Base-by-base conservation (phyloP, 176 grass and related monocot species). In the Juncus inflexus region DNA sequence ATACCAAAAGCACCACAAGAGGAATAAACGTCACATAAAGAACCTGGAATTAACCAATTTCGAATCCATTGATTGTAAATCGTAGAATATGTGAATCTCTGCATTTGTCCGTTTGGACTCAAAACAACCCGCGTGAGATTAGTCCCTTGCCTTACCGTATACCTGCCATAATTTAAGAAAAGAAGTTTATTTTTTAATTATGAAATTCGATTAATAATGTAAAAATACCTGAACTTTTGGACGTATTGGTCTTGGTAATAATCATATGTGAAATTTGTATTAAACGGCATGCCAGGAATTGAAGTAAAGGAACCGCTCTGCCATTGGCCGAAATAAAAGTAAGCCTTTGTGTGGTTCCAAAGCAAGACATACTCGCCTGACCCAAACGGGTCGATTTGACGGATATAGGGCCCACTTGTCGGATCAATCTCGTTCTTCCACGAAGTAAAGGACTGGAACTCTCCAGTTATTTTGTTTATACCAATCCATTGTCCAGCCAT, bases 1-100 rank as follows among this genome's bases (percentile, higher is more conserved):
- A 86, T 43, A 0, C 83, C 83, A 49, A 86, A 90, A 19, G 79
- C 14, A 4, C 83, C 76, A 50, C 87, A 86, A n/a, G 64, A 12
- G 15, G 63, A 85, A 39, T 86, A 79, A 7, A 86, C 76, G 62
- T 77, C 79, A 51, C 87, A 86, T 12, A 60, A 69, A 50, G 59
- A 69, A n/a, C 59, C 52, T 3, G 87, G 87, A 8, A 61, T 74
- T 2, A 62, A 65, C 65, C 74, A 90, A 43, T 84, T 62, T 39
- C 76, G 40, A 62, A 84, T 43, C 86, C 86, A 90, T 36, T 58
- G 9, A 5, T 75, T 12, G 16, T 63, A 68, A 53, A 16, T 53
- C 37, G 40, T 28, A 42, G 77, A 64, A 78, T 82, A 90, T 51
- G 53, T 66, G 40, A 55, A 54, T 50, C 59, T 66, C 55, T 10